These are phyloP conservation scores for Neofusicoccum ribis DNA, from an alignment of 2,329 filamentous ascomycete species.

Conservation along the genomic window DNA sequence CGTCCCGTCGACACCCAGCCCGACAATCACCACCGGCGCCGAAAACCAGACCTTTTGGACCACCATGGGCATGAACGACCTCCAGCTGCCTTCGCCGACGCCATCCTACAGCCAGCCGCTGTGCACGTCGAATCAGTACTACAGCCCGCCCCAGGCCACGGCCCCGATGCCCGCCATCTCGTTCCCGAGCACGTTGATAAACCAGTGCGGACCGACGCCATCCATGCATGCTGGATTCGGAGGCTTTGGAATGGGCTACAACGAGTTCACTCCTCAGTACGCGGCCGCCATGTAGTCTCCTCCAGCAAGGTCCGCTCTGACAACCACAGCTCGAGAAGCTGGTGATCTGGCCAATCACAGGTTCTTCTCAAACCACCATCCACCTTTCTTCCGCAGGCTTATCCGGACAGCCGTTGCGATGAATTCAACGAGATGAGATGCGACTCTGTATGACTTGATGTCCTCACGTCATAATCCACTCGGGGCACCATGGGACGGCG, in stretches of 20 bases:
- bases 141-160: constrained; percentile 73
- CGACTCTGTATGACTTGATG: constrained; percentile 45
- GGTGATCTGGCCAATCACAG: constrained; percentile 46
- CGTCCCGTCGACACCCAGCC: constrained; percentile 82
- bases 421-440: constrained; percentile 36
- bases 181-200: constrained; percentile 82
- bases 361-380: not conserved
- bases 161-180: constrained; percentile 75
- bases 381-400: constrained; percentile 26
- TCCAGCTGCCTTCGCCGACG: constrained; percentile 72
- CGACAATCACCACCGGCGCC: constrained; percentile 65
- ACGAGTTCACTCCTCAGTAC: constrained; percentile 73
- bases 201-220: constrained; percentile 73
- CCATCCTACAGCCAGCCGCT: constrained; percentile 78
- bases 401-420: constrained; percentile 42
- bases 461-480: constrained; percentile 39
- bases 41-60: constrained; percentile 79
- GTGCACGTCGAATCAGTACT: constrained; percentile 71
- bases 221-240: constrained; percentile 61
- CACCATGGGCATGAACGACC: constrained; percentile 71
- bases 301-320: constrained; percentile 45
- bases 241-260: constrained; percentile 76
- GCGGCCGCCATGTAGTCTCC: constrained; percentile 80
- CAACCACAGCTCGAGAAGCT: constrained; percentile 24
- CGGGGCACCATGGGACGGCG: constrained; percentile 55